Conservation (phyloP, 306 rosid species). For the Prunus salicina region DNA sequence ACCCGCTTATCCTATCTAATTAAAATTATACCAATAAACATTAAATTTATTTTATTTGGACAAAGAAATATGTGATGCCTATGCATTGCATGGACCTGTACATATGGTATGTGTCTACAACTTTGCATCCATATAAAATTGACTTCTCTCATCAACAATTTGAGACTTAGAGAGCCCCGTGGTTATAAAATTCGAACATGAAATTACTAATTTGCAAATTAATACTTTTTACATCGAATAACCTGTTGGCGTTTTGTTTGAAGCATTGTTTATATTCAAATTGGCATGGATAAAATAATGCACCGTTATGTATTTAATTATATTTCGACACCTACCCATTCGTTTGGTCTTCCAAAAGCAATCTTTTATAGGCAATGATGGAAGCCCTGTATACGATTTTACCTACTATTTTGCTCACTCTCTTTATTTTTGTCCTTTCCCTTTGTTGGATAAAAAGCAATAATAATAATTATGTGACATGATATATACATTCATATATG, state of each 20-base stretch:
- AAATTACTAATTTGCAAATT: too few relatives aligned
- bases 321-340: constrained; percentile 3
- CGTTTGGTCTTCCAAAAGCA: constrained; percentile 4
- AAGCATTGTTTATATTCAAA: not conserved
- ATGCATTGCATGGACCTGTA: not conserved
- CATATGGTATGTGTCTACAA: not conserved
- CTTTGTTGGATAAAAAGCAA: constrained; percentile 1
- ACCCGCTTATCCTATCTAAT: not conserved
- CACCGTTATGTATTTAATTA: not conserved
- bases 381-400: not conserved
- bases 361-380: constrained; percentile 1
- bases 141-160: constrained; percentile 1
- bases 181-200: too few relatives aligned
- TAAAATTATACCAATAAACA: not conserved
- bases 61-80: not conserved
- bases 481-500: not conserved
- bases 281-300: not conserved
- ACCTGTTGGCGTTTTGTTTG: too few relatives aligned
- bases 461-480: not conserved
- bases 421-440: not conserved
- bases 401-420: not conserved
- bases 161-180: not conserved
- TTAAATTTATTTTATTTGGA: not conserved
- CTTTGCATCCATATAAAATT: not conserved
- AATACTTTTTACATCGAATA: accelerated